Percentiles rank a stretch among this genome's conserved stretches.
phyloP scores from a whole-genome alignment of 129 eudicot species.

The Centaurea solstitialis region DNA sequence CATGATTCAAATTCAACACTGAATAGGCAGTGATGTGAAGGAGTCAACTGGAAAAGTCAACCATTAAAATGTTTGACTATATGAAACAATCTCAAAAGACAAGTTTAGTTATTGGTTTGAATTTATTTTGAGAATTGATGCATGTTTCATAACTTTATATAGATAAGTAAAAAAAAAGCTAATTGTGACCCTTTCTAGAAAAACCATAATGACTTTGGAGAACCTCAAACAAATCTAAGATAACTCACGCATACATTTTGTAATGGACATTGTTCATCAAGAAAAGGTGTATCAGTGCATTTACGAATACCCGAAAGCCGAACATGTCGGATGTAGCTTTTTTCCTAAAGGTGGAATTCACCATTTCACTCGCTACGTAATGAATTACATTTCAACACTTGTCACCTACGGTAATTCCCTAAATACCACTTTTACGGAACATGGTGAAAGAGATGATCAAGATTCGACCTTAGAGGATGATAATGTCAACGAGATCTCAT shows the following conservation, averaged over 20 bases:
- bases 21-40: background rate
- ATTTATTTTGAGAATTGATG: no score
- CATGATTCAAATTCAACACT: background rate
- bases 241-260: no score
- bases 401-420: conserved; percentile 59
- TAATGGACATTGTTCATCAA: no score
- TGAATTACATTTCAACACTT: conserved; percentile 67
- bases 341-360: conserved; percentile 90
- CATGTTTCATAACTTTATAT: no score
- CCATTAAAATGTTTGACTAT: background rate
- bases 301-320: conserved; percentile 35
- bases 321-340: conserved; percentile 55
- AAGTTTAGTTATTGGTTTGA: no score
- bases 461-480: conserved; percentile 17
- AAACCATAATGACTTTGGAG: no score
- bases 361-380: conserved; percentile 79
- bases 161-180: no score
- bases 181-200: no score
- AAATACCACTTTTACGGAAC: conserved; percentile 56
- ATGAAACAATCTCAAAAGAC: background rate
- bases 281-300: no score
- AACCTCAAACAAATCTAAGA: no score
- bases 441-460: conserved; percentile 34
- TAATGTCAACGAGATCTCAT: background rate
- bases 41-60: background rate